Percentiles rank a stretch among this genome's conserved stretches.
Conservation (phyloP, 23 red algal species). For the Agarophyton chilense region DNA sequence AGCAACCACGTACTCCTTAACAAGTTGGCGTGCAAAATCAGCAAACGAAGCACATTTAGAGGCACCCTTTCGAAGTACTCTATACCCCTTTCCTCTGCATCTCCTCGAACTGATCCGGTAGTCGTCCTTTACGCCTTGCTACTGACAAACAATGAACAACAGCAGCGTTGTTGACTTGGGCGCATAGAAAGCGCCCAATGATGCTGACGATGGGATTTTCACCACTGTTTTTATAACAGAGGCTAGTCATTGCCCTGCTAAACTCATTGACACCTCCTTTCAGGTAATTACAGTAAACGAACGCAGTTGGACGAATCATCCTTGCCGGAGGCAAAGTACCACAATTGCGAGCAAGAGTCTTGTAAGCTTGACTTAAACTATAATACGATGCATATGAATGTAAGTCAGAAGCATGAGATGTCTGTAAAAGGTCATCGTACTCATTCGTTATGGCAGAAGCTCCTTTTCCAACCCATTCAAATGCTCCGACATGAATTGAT, state of each 20-base stretch:
- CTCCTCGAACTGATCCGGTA: no score
- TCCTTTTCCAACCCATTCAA: constrained; percentile 32
- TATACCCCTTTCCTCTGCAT: no score
- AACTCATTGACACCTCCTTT: constrained; percentile 32
- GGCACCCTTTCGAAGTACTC: no score
- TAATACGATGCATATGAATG: constrained; percentile 40
- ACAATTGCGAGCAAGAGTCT: background rate
- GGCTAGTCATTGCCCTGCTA: background rate
- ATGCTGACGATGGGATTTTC: constrained; percentile 29
- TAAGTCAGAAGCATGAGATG: background rate
- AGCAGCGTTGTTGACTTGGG: constrained; percentile 25
- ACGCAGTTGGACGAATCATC: constrained; percentile 16
- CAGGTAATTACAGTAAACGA: constrained; percentile 17
- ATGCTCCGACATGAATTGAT: background rate
- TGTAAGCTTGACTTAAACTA: constrained; percentile 15
- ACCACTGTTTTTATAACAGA: constrained; percentile 1
- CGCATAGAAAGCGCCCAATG: background rate
- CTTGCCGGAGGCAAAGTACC: constrained; percentile 19
- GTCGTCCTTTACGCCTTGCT: no score
- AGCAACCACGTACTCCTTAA: background rate
- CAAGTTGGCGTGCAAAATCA: background rate
- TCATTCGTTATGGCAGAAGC: background rate
- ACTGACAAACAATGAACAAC: background rate
- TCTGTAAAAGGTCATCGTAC: constrained; percentile 2
- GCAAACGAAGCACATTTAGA: no score